Evolutionary conservation across 164 flowering plant species (phyloP).

Genomic region (Taxillus chinensis): DNA sequence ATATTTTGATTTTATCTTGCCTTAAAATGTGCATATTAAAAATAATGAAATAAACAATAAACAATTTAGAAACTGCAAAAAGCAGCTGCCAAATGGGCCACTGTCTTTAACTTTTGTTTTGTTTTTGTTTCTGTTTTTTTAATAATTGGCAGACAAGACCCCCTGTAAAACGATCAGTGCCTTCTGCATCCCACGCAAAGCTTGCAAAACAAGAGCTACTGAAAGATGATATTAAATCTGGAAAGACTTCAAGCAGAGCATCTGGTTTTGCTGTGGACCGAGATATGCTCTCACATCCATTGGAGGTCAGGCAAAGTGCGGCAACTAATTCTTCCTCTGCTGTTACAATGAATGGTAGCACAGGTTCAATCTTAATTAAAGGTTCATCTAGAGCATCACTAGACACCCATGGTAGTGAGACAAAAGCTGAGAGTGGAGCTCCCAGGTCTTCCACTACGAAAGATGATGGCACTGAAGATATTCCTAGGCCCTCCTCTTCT

Average conservation of each 20-base stretch:
- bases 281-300: conserved; percentile 26
- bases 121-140: not conserved
- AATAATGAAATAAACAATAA: too few species aligned
- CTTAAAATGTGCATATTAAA: too few species aligned
- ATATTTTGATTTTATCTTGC: too few species aligned
- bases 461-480: conserved; percentile 46
- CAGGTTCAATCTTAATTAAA: conserved; percentile 25
- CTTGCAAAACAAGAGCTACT: conserved; percentile 40
- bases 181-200: conserved; percentile 44
- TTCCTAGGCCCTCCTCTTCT: conserved; percentile 31
- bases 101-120: not conserved
- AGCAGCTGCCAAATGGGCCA: not conserved
- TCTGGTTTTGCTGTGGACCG: conserved; percentile 30
- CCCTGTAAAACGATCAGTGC: conserved; percentile 33
- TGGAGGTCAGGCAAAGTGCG: conserved; percentile 39
- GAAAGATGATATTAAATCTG: conserved; percentile 66
- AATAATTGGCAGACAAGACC: conserved; percentile 32
- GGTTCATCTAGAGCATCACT: conserved; percentile 26
- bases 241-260: conserved; percentile 36
- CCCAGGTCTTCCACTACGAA: conserved; percentile 30
- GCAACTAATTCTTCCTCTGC: conserved; percentile 23
- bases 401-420: conserved; percentile 32
- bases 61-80: too few species aligned
- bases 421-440: conserved; percentile 33
- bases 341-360: conserved; percentile 35